Base-by-base conservation (phyloP, 2,329 filamentous ascomycete species). In the Dactylellina haptotyla region DNA sequence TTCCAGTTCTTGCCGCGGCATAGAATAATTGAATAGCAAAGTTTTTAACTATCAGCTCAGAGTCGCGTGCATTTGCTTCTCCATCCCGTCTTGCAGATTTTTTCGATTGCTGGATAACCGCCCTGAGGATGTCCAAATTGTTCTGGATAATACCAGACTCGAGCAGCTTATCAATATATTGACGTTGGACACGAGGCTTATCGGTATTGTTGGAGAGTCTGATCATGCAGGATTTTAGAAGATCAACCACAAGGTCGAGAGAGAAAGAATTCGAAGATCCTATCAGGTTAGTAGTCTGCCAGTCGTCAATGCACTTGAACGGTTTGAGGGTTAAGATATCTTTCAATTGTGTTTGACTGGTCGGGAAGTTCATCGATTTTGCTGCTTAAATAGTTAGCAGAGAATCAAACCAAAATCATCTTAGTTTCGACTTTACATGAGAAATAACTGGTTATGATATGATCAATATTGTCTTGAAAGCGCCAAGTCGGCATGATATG, bases 201-300 rank as follows among this genome's bases (percentile, higher is more conserved):
- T 64, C 59, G n/a, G 54, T 37, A 8, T 56, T 56, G n/a, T 64
- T 64, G 0, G 59, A 64, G 4, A 64, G 26, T n/a, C 59, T 32
- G 34, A 56, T 64, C 59, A 64, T 64, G 30, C 45, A 64, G 4
- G 59, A 54, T 41, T 64, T 64, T 23, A 64, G 26, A 25, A 64
- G 46, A 25, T 3, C 18, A 41, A 12, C 4, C 14, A 41, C 37
- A n/a, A 12, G 6, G 37, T 41, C 18, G 37, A 16, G 4, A 16
- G 18, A 14, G 3, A 16, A 12, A 16, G 18, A n/a, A n/a, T 41
- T n/a, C 37, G 14, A n/a, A 41, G 5, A 12, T 4, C 18, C 8
- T 12, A 41, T 4, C 14, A 41, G 37, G 37, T 45, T 30, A 9
- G 54, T 54, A 6, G 37, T 16, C 8, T 23, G 12, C 59, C 59